phyloP scores from a whole-genome alignment of 208 protist species.

The Crithidia fasciculata region DNA sequence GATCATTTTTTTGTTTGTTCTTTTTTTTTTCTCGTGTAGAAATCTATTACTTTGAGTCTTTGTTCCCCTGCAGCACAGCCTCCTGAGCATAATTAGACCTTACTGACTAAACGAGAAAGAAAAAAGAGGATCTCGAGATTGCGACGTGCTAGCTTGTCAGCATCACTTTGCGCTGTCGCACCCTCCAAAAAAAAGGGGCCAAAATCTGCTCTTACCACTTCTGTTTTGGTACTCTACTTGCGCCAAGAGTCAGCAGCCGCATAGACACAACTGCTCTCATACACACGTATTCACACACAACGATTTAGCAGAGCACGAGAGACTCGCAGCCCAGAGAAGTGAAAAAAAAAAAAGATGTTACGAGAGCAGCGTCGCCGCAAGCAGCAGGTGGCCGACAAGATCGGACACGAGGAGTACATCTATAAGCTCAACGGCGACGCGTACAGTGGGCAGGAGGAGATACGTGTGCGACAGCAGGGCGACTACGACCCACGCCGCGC shows the following conservation, averaged over 20 bases:
- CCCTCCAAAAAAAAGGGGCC: no score
- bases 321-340: neutral
- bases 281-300: neutral
- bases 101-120: no score
- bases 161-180: no score
- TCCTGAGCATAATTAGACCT: no score
- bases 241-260: no score
- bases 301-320: no score
- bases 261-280: neutral
- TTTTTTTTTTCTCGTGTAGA: neutral
- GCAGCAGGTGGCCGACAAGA: slow-evolving; percentile 77
- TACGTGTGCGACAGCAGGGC: slow-evolving; percentile 31
- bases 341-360: slow-evolving; percentile 29
- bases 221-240: neutral
- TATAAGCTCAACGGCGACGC: slow-evolving; percentile 66
- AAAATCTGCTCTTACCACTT: neutral
- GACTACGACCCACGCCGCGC: slow-evolving; percentile 25
- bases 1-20: neutral
- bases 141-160: no score
- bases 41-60: neutral
- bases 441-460: slow-evolving; percentile 27
- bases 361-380: slow-evolving; percentile 62
- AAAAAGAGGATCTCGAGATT: no score
- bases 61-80: no score
- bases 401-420: slow-evolving; percentile 81